Conservation (phyloP, 2,329 filamentous ascomycete species). For the Purpureocillium takamizusanense region DNA sequence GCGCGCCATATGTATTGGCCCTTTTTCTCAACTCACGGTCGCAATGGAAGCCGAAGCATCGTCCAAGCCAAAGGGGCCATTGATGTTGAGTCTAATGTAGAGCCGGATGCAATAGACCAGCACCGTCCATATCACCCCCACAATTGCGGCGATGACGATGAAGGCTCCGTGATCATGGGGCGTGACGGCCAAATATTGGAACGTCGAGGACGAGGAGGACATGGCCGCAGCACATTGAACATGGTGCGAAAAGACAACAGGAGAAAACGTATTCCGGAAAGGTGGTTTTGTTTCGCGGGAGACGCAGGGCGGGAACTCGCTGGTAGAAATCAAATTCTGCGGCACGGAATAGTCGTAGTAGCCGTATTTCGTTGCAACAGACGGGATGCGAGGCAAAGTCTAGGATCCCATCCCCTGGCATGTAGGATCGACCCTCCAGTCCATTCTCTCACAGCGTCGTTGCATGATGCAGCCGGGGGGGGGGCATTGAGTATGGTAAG, state of each 20-base stretch:
- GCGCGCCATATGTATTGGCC: no score
- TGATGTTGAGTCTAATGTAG: constrained; percentile 8
- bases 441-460: no score
- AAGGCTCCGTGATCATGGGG: constrained; percentile 7
- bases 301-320: no score
- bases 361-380: no score
- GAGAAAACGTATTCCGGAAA: no score
- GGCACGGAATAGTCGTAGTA: no score
- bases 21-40: constrained; percentile 8
- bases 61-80: constrained; percentile 8
- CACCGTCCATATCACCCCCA: constrained; percentile 9
- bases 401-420: no score
- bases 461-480: no score
- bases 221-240: background rate
- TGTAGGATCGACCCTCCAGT: no score
- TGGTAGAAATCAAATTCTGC: background rate
- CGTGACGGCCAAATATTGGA: constrained; percentile 4
- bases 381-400: no score
- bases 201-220: background rate
- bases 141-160: constrained; percentile 8
- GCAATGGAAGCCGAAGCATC: constrained; percentile 7
- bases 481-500: no score
- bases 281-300: background rate
- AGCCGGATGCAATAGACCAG: constrained; percentile 8
- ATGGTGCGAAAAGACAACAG: no score